These are phyloP conservation scores for Hansfordia pulvinata DNA, from an alignment of 2,329 filamentous ascomycete genomes.

Conservation along the genomic window DNA sequence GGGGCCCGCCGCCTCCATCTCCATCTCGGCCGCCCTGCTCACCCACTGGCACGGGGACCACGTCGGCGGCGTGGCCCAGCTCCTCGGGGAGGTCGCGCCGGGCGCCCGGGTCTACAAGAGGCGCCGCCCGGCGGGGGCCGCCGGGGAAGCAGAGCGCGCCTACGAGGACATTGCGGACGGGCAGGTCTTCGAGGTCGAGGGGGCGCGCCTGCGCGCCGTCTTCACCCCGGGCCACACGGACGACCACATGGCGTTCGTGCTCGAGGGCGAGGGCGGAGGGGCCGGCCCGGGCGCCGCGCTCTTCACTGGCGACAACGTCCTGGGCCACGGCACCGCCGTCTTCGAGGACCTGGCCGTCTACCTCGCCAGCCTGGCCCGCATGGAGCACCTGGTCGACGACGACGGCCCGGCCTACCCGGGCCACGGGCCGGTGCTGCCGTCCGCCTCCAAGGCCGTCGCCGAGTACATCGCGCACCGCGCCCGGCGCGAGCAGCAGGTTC, in stretches of 20 bases:
- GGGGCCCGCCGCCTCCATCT: slow-evolving; percentile 59
- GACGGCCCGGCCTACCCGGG: slow-evolving; percentile 68
- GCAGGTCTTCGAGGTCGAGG: slow-evolving; percentile 36
- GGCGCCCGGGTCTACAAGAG: slow-evolving; percentile 53
- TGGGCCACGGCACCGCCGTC: slow-evolving; percentile 76
- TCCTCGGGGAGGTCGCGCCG: slow-evolving; percentile 52
- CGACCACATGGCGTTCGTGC: slow-evolving; percentile 69
- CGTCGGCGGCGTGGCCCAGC: slow-evolving; percentile 57
- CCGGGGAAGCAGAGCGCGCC: too few species aligned
- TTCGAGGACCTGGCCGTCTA: slow-evolving; percentile 67
- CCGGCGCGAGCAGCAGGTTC: slow-evolving; percentile 65
- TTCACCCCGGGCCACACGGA: slow-evolving; percentile 55
- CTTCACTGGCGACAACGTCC: slow-evolving; percentile 81
- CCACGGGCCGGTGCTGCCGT: slow-evolving; percentile 66
- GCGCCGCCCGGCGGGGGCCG: too few species aligned
- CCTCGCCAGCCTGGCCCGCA: slow-evolving; percentile 52
- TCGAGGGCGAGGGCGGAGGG: slow-evolving; percentile 68
- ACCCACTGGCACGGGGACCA: slow-evolving; percentile 95
- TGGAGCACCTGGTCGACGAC: slow-evolving; percentile 52
- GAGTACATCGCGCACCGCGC: slow-evolving; percentile 78
- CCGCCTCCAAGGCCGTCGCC: slow-evolving; percentile 56
- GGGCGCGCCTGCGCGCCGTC: slow-evolving; percentile 18
- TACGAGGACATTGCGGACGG: slow-evolving; percentile 45
- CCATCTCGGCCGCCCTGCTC: slow-evolving; percentile 56
- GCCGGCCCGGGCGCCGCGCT: too few species aligned